A percentile compares a stretch with the other conserved stretches of the same genome.
These are phyloP conservation scores for Taiwanofungus camphoratus DNA, from an alignment of 1,284 basidiomycete species.

Conservation along the genomic window DNA sequence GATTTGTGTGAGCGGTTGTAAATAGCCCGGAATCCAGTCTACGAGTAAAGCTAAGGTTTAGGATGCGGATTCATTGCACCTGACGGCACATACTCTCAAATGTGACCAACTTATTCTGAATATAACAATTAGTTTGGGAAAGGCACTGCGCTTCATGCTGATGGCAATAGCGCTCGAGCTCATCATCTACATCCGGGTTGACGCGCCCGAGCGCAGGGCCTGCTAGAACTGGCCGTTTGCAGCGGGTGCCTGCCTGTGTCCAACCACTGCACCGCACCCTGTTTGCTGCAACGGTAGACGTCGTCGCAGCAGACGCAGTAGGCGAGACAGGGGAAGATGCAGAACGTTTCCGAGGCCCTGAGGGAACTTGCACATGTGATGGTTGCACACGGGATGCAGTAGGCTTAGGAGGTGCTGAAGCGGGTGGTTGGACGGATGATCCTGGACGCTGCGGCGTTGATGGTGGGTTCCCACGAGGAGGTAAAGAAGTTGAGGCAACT, in stretches of 20 bases:
- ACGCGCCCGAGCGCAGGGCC: conserved; percentile 35
- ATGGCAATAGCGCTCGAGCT: conserved; percentile 53
- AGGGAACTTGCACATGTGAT: conserved; percentile 10
- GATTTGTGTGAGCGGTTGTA: conserved; percentile 56
- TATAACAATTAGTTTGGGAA: no score
- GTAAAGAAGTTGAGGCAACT: conserved; percentile 6
- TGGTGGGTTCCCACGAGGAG: no score
- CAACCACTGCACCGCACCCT: conserved; percentile 53
- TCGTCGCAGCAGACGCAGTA: conserved; percentile 19
- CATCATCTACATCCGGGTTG: conserved; percentile 33
- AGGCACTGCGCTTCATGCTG: no score
- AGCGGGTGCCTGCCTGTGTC: conserved; percentile 61
- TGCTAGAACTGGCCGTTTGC: conserved; percentile 53
- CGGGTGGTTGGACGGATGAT: conserved; percentile 10
- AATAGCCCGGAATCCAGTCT: conserved; percentile 69
- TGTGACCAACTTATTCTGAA: no score
- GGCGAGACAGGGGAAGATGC: conserved; percentile 30
- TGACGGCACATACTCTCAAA: no score
- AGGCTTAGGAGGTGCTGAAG: conserved; percentile 18
- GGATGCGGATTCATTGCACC: no score
- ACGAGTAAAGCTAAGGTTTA: neutral
- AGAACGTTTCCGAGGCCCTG: conserved; percentile 23
- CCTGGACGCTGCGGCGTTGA: conserved; percentile 22
- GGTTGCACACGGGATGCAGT: conserved; percentile 7
- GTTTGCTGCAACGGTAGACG: conserved; percentile 18